A percentile compares a stretch with the other conserved stretches of the same genome.
phyloP scores from a whole-genome alignment of 306 rosid genomes.

The Pyrus pyrifolia region DNA sequence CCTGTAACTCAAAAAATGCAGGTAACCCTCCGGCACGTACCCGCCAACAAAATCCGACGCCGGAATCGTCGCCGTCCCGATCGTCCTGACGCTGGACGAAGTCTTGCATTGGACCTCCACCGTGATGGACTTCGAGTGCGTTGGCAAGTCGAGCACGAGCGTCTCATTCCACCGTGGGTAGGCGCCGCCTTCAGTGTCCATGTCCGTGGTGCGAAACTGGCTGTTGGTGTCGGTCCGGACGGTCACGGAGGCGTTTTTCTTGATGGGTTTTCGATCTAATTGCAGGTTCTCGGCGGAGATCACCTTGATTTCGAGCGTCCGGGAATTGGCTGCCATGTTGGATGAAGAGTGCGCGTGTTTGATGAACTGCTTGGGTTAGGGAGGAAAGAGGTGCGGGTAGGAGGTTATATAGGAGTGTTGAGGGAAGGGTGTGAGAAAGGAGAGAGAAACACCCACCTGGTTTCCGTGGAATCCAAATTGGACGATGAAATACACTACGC shows the following conservation, averaged over 20 bases:
- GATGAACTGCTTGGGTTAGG: too few relatives aligned
- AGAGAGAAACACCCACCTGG: not conserved
- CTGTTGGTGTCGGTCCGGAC: too few relatives aligned
- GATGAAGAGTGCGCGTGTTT: too few relatives aligned
- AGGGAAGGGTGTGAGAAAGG: not conserved
- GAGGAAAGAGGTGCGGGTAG: too few relatives aligned
- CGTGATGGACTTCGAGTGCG: conserved; percentile 26
- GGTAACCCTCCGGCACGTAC: conserved; percentile 36
- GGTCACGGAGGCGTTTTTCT: too few relatives aligned
- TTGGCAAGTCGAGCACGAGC: conserved; percentile 40
- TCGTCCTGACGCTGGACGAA: conserved; percentile 4
- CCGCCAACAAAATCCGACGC: conserved; percentile 46
- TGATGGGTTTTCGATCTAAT: too few relatives aligned
- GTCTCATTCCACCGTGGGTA: conserved; percentile 55
- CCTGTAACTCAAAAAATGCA: conserved; percentile 69
- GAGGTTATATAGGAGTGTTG: not conserved
- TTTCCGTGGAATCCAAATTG: not conserved
- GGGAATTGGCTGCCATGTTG: too few relatives aligned
- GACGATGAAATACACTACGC: not conserved
- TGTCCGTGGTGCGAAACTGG: too few relatives aligned
- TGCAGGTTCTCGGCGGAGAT: too few relatives aligned
- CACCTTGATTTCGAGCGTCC: too few relatives aligned
- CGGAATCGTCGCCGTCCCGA: conserved; percentile 47
- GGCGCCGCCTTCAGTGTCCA: conserved; percentile 26
- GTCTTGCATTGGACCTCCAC: conserved; percentile 45